Percentiles rank a stretch among this genome's conserved stretches.
phyloP scores from a whole-genome alignment of 1,284 basidiomycete genomes.

The Neolentinus lepideus region DNA sequence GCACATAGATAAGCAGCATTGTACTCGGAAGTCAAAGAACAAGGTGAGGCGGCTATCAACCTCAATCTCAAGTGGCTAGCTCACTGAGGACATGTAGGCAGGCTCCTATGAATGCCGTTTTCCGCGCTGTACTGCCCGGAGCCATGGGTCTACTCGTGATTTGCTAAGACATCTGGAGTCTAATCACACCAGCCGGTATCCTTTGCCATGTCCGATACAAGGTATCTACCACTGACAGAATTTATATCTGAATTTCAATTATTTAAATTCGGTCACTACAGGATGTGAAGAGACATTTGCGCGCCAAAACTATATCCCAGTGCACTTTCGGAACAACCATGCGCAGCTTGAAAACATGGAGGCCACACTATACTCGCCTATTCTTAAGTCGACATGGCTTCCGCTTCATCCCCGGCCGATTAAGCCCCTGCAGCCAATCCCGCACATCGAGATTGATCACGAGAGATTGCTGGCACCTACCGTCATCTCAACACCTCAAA shows the following conservation, averaged over 20 bases:
- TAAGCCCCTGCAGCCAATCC: not conserved
- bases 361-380: slow-evolving; percentile 1
- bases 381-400: not conserved
- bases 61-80: not conserved
- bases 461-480: slow-evolving; percentile 6
- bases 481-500: slow-evolving; percentile 2
- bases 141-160: slow-evolving; percentile 10
- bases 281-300: slow-evolving; percentile 12
- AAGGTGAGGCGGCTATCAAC: not conserved
- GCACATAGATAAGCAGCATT: not conserved
- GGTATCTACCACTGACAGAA: slow-evolving; percentile 7
- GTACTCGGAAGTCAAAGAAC: not conserved
- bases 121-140: slow-evolving; percentile 12
- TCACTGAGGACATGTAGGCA: not conserved
- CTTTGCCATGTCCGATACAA: slow-evolving; percentile 15
- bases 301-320: slow-evolving; percentile 4
- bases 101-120: slow-evolving; percentile 18
- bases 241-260: not conserved
- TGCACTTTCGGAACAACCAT: slow-evolving; percentile 10
- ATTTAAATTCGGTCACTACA: not conserved
- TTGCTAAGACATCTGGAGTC: slow-evolving; percentile 14
- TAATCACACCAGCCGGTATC: slow-evolving; percentile 13
- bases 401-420: not conserved
- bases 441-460: slow-evolving; percentile 12
- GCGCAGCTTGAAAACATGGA: slow-evolving; percentile 1